A percentile compares a stretch with the other conserved stretches of the same genome.
phyloP scores from a whole-genome alignment of 106 monocot genomes.

The Narthecium ossifragum region DNA sequence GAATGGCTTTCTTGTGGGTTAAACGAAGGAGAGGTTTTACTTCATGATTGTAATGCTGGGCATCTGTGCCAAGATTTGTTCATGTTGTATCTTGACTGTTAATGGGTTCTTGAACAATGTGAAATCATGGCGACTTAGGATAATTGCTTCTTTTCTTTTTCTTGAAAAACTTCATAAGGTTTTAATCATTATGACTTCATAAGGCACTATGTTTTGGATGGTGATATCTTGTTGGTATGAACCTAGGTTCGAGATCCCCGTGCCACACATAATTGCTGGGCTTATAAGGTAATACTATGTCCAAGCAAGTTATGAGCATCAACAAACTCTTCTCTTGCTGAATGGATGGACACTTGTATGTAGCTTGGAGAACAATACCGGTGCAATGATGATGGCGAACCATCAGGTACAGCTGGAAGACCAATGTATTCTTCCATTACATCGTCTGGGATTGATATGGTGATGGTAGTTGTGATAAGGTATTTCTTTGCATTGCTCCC shows the following conservation, averaged over 20 bases:
- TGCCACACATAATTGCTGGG: constrained; percentile 98
- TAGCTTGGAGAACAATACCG: constrained; percentile 92
- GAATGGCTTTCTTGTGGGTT: too few species aligned
- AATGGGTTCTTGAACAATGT: not conserved
- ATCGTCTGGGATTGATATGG: constrained; percentile 90
- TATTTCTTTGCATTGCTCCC: constrained; percentile 5
- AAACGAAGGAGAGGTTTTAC: too few species aligned
- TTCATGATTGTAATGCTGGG: not conserved
- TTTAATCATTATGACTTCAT: not conserved
- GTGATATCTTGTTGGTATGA: not conserved
- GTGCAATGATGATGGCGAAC: constrained; percentile 89
- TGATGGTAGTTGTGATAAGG: constrained; percentile 98
- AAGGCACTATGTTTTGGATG: not conserved
- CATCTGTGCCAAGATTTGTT: not conserved
- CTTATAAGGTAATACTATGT: constrained; percentile 56
- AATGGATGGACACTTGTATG: not conserved
- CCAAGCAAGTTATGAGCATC: not conserved
- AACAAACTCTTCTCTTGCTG: not conserved
- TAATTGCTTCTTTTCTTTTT: not conserved
- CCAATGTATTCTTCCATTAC: constrained; percentile 89
- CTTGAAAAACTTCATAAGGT: too few species aligned
- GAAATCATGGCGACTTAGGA: not conserved
- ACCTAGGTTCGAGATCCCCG: constrained; percentile 61
- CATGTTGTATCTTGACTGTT: not conserved
- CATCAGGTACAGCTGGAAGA: constrained; percentile 90